Percentiles rank a stretch among this genome's conserved stretches.
Conservation (phyloP, 148 eudicot genomes). For the Cornus suecica region DNA sequence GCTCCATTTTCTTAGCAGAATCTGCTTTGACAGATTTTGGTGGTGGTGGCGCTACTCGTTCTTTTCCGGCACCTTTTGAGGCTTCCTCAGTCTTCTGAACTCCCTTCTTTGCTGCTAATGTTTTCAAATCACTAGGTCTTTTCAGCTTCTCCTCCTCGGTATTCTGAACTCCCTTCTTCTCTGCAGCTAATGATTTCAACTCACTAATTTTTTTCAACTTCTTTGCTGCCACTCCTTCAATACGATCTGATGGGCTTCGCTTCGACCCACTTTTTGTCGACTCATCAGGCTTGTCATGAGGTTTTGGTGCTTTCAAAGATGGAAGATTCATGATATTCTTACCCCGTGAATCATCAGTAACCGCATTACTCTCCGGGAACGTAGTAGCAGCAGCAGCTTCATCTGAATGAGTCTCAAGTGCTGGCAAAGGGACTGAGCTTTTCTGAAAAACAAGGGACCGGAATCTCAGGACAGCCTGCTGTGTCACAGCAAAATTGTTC, state of each 20-base stretch:
- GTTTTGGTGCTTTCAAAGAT: slow-evolving; percentile 36
- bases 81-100: slow-evolving; percentile 34
- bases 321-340: slow-evolving; percentile 24
- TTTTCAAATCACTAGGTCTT: slow-evolving; percentile 22
- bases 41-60: slow-evolving; percentile 24
- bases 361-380: slow-evolving; percentile 16
- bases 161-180: slow-evolving; percentile 44
- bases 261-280: slow-evolving; percentile 52
- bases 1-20: slow-evolving; percentile 31
- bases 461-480: slow-evolving; percentile 50
- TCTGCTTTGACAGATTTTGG: slow-evolving; percentile 27
- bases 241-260: slow-evolving; percentile 64
- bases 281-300: slow-evolving; percentile 38
- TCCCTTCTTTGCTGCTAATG: slow-evolving; percentile 29
- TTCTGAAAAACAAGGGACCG: slow-evolving; percentile 66
- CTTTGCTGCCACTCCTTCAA: slow-evolving; percentile 55
- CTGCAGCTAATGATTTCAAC: slow-evolving; percentile 36
- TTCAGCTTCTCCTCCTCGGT: slow-evolving; percentile 43
- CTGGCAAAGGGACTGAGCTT: slow-evolving; percentile 37
- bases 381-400: slow-evolving; percentile 28
- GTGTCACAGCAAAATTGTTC: slow-evolving; percentile 27
- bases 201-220: slow-evolving; percentile 44
- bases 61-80: slow-evolving; percentile 37
- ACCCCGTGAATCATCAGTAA: slow-evolving; percentile 11
- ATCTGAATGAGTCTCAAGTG: slow-evolving; percentile 38